These are phyloP conservation scores for Scedosporium minutisporum DNA, from an alignment of 2,329 filamentous ascomycete genomes.

Conservation along the genomic window DNA sequence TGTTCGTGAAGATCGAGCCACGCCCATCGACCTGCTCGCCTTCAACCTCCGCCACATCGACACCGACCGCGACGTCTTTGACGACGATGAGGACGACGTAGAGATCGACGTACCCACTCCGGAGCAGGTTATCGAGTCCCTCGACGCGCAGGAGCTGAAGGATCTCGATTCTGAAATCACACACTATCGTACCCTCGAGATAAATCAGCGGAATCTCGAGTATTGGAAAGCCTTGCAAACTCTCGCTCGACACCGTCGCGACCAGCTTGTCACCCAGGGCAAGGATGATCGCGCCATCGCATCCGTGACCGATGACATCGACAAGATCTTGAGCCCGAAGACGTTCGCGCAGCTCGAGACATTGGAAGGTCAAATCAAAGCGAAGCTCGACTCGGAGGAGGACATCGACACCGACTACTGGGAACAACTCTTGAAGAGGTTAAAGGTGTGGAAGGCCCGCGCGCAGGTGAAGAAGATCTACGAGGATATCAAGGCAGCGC, in stretches of 20 bases:
- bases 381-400: slow-evolving; percentile 75
- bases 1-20: slow-evolving; percentile 81
- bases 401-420: slow-evolving; percentile 96
- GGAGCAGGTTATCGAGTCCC: slow-evolving; percentile 65
- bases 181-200: slow-evolving; percentile 74
- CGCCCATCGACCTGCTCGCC: slow-evolving; percentile 86
- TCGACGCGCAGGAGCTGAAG: slow-evolving; percentile 56
- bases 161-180: slow-evolving; percentile 76
- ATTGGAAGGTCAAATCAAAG: slow-evolving; percentile 76
- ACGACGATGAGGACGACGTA: slow-evolving; percentile 68
- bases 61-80: slow-evolving; percentile 71
- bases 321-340: slow-evolving; percentile 78
- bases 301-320: slow-evolving; percentile 79
- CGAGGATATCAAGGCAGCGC: slow-evolving; percentile 61
- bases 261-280: slow-evolving; percentile 50
- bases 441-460: slow-evolving; percentile 86
- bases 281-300: slow-evolving; percentile 66
- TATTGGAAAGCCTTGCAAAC: slow-evolving; percentile 90
- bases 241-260: slow-evolving; percentile 67
- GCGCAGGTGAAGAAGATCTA: slow-evolving; percentile 73
- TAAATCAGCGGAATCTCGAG: slow-evolving; percentile 64
- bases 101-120: slow-evolving; percentile 71
- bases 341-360: slow-evolving; percentile 75
- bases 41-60: slow-evolving; percentile 88
- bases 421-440: slow-evolving; percentile 79